Base-by-base conservation (phyloP, 441 rosid species). In the Brassica hybrid region DNA sequence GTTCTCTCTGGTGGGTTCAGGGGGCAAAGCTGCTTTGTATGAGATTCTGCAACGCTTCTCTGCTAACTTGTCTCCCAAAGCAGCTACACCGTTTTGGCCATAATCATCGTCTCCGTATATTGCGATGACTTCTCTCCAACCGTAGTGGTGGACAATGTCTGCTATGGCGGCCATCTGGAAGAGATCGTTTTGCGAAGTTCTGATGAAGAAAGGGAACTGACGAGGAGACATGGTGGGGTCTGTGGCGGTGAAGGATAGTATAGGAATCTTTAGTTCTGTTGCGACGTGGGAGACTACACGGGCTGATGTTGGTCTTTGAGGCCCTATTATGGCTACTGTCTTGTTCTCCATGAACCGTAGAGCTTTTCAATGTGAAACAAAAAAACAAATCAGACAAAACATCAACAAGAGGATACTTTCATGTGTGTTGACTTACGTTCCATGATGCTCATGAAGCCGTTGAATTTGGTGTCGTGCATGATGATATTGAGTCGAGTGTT, bases 111-210 rank as follows among this genome's bases (percentile, higher is more conserved):
- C 99, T 1, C 69, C 85, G 12, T 85, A 93, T 10, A 95, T 85
- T 30, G 98, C 95, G 72, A 88, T 89, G 27, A 89, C 97, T 65
- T 95, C 96, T 77, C 89, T 91, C 99, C 99, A 93, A 50, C 83
- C 93, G 18, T 87, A 90, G 71, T 78, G 71, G 14, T 79, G 79
- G 8, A 95, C 84, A 69, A 93, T 80, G 25, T 89, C 91, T 25
- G 96, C 96, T 21, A 93, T 75, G 56, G 98, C 97, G 65, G 90
- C 80, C 99, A 95, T 93, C 85, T 90, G 97, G 76, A 70, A 91
- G 25, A 88, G 82, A 81, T 95, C 98, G 61, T 84, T 95, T 68
- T 77, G 97, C 3, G 94, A 14, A 5, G 99, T 90, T 84, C 90
- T 87, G 17, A 93, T 81, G 74, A 93, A 93, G 80, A 79, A 95